These are phyloP conservation scores for Ophioceras dolichostomum DNA, from an alignment of 2,329 filamentous ascomycete genomes.

Conservation along the genomic window DNA sequence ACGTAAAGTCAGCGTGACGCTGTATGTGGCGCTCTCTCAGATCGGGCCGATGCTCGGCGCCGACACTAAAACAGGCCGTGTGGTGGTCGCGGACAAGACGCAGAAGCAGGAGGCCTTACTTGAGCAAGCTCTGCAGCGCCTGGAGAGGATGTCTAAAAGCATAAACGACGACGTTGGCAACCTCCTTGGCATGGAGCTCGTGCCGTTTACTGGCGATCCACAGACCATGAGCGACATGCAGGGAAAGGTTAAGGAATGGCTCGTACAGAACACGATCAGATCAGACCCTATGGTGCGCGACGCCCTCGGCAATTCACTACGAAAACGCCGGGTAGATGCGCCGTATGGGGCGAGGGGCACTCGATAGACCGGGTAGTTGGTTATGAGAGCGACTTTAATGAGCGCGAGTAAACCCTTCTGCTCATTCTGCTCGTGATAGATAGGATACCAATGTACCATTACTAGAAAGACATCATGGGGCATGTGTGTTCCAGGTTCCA, in stretches of 20 bases:
- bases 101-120: slow-evolving; percentile 36
- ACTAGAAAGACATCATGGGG: too few relatives aligned
- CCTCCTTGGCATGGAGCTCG: slow-evolving; percentile 65
- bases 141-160: slow-evolving; percentile 47
- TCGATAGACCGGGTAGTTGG: too few relatives aligned
- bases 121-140: slow-evolving; percentile 48
- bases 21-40: slow-evolving; percentile 75
- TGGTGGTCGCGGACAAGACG: slow-evolving; percentile 16
- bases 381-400: too few relatives aligned
- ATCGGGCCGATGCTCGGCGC: slow-evolving; percentile 54
- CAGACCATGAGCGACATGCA: slow-evolving; percentile 51
- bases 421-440: too few relatives aligned
- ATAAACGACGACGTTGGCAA: slow-evolving; percentile 58
- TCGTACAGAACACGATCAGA: slow-evolving; percentile 76
- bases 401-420: too few relatives aligned
- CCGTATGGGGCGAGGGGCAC: slow-evolving; percentile 48
- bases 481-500: too few relatives aligned
- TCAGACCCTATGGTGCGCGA: slow-evolving; percentile 72
- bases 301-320: slow-evolving; percentile 58
- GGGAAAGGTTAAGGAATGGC: slow-evolving; percentile 68
- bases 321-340: slow-evolving; percentile 47
- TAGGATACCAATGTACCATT: too few relatives aligned
- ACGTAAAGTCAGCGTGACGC: slow-evolving; percentile 62
- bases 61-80: slow-evolving; percentile 16
- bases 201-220: slow-evolving; percentile 66